Conservation (phyloP, 768 basidiomycete genomes). For the Mycena venus region DNA sequence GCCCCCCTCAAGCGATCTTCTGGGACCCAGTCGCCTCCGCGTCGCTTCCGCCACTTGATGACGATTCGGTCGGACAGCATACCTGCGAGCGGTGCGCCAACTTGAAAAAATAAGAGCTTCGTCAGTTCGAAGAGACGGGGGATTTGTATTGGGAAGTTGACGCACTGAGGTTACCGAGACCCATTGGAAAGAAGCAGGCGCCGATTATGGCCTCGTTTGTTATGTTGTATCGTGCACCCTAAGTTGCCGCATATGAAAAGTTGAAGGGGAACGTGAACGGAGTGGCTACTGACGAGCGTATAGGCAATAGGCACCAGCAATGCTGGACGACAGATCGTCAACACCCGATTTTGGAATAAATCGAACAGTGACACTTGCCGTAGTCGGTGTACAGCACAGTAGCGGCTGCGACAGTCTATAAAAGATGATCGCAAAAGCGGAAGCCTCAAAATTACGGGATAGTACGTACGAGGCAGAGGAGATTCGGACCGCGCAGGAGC, state of each 20-base stretch:
- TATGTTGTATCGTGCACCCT: slow-evolving; percentile 61
- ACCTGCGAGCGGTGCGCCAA: slow-evolving; percentile 64
- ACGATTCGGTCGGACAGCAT: slow-evolving; percentile 58
- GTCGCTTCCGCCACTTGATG: slow-evolving; percentile 51
- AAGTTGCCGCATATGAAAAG: background rate
- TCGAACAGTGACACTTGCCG: slow-evolving; percentile 36
- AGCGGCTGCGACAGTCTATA: slow-evolving; percentile 52
- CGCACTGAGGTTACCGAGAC: slow-evolving; percentile 58
- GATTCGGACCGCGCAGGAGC: slow-evolving; percentile 58
- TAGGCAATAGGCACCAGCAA: slow-evolving; percentile 63
- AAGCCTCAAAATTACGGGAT: background rate
- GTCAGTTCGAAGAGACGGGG: slow-evolving; percentile 48
- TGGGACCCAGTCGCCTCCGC: slow-evolving; percentile 61
- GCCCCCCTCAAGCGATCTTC: slow-evolving; percentile 65
- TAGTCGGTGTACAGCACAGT: slow-evolving; percentile 54
- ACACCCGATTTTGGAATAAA: background rate
- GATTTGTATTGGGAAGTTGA: no score
- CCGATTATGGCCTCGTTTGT: slow-evolving; percentile 57
- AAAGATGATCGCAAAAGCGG: background rate
- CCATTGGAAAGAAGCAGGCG: slow-evolving; percentile 55
- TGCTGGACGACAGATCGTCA: slow-evolving; percentile 17
- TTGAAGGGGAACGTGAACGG: background rate
- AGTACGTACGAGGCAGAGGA: slow-evolving; percentile 52
- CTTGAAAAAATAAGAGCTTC: slow-evolving; percentile 49
- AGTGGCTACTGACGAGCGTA: slow-evolving; percentile 56